These are phyloP conservation scores for Mycena pura DNA, from an alignment of 768 basidiomycete species.

Conservation along the genomic window DNA sequence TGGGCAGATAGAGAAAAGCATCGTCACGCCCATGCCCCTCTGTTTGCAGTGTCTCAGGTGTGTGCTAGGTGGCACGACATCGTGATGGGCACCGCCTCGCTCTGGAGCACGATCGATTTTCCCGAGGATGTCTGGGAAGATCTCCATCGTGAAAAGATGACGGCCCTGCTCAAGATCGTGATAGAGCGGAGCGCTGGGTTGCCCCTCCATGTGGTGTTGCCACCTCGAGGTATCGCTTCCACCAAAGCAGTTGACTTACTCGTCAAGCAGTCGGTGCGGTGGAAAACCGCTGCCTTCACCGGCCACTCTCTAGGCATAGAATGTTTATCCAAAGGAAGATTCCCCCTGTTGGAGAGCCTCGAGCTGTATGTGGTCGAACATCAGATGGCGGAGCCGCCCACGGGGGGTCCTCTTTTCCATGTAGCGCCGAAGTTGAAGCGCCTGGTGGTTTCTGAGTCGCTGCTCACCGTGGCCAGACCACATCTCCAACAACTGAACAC, in stretches of 20 bases:
- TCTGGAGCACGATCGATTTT: slow-evolving; percentile 20
- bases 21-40: slow-evolving; percentile 15
- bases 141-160: slow-evolving; percentile 17
- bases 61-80: slow-evolving; percentile 19
- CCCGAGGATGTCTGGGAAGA: slow-evolving; percentile 10
- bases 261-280: slow-evolving; percentile 7
- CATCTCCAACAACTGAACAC: slow-evolving; percentile 14
- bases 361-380: slow-evolving; percentile 4
- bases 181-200: slow-evolving; percentile 8
- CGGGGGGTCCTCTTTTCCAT: slow-evolving; percentile 9
- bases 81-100: slow-evolving; percentile 17
- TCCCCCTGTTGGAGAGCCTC: slow-evolving; percentile 10
- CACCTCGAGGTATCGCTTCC: neutral
- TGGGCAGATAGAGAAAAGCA: slow-evolving; percentile 17
- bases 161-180: slow-evolving; percentile 12
- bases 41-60: slow-evolving; percentile 15
- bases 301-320: slow-evolving; percentile 1
- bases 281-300: slow-evolving; percentile 11
- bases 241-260: slow-evolving; percentile 13
- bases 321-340: slow-evolving; percentile 8
- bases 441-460: slow-evolving; percentile 9
- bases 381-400: neutral
- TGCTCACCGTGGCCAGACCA: slow-evolving; percentile 11
- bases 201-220: slow-evolving; percentile 9
- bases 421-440: slow-evolving; percentile 13